Percentiles rank a stretch among this genome's conserved stretches.
phyloP scores from a whole-genome alignment of 2,329 filamentous ascomycete genomes.

The Fusarium sp. region DNA sequence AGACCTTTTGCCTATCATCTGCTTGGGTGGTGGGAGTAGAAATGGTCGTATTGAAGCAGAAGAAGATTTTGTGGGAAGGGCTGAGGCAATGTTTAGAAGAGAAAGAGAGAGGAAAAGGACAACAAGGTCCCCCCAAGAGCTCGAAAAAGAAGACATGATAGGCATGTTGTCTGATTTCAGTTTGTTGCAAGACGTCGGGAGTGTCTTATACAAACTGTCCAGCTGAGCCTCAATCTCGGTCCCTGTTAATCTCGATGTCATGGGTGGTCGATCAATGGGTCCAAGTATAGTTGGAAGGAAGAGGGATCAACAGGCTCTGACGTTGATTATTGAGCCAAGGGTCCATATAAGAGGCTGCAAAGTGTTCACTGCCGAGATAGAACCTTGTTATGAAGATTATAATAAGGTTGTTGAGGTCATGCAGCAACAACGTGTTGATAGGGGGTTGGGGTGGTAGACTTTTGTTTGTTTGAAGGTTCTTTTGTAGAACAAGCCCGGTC shows the following conservation, averaged over 20 bases:
- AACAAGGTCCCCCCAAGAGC: slow-evolving; percentile 18
- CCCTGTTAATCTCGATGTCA: slow-evolving; percentile 38
- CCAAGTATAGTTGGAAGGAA: slow-evolving; percentile 7
- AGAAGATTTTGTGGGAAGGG: slow-evolving; percentile 12
- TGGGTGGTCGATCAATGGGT: slow-evolving; percentile 35
- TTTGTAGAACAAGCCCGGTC: not conserved
- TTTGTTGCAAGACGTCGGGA: not conserved
- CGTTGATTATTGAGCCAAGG: slow-evolving; percentile 31
- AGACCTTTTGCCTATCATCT: not conserved
- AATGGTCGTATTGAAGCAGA: slow-evolving; percentile 6
- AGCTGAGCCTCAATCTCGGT: slow-evolving; percentile 38
- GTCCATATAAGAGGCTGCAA: slow-evolving; percentile 8
- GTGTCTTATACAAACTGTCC: slow-evolving; percentile 24
- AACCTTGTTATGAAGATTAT: not conserved
- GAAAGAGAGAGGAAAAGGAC: slow-evolving; percentile 6
- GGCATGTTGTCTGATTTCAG: slow-evolving; percentile 9
- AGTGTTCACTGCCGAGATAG: not conserved
- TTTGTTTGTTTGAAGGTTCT: not conserved
- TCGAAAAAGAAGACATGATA: slow-evolving; percentile 21
- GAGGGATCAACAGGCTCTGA: slow-evolving; percentile 37
- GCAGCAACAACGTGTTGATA: not conserved
- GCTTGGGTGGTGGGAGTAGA: slow-evolving; percentile 3
- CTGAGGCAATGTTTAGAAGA: slow-evolving; percentile 5
- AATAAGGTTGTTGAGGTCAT: not conserved
- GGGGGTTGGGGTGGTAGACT: not conserved